Evolutionary conservation across 805 yeast species (phyloP), one percentile per base, ranked within the genome.

Genomic region (Wickerhamiella lipophila): DNA sequence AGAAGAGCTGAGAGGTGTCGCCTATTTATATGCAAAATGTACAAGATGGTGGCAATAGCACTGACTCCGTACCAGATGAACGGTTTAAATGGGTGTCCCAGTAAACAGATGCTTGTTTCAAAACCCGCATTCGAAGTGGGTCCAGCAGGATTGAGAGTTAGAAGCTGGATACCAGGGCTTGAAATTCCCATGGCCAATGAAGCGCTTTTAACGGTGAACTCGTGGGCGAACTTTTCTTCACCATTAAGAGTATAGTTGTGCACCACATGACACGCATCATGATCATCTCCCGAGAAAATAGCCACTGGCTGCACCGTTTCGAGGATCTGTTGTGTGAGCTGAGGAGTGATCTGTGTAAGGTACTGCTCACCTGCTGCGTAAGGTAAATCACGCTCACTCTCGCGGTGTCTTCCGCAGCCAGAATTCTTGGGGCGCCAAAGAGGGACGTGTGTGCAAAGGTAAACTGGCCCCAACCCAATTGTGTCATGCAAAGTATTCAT

Each of bases 261-360:
- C 18, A 67, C 65, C 26, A 81, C 73, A 55, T 83, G 85, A 63
- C 99, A 92, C 57, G 85, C 87, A 63, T 92, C 98, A 66, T 92
- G 99, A 62, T 92, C 98, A 63, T 92, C 99, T 1, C 98, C 99
- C 5, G 94, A 78, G 59, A 87, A 84, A 3, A 83, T 71, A 9
- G 79, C 63, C 13, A 69, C 69, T 0, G 99, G 99, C 42, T 73
- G 65, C 1, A 89, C 62, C 8, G 64, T 67, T 6, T 69, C 57
- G 41, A 92, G 64, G 4, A 92, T 70, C 18, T 75, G 72, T 36
- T 76, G 71, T 0, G 89, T 69, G 3, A 81, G 58, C 1, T 72
- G 74, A 26, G 74, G 67, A 46, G 79, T 82, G 8, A 92, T 70
- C n/a, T 84, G 89, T 0, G 95, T 88, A 64, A 88, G 95, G 63